Evolutionary conservation across 1,284 basidiomycete species (phyloP), one percentile per base, ranked within the genome.

Genomic region (Malassezia japonica): DNA sequence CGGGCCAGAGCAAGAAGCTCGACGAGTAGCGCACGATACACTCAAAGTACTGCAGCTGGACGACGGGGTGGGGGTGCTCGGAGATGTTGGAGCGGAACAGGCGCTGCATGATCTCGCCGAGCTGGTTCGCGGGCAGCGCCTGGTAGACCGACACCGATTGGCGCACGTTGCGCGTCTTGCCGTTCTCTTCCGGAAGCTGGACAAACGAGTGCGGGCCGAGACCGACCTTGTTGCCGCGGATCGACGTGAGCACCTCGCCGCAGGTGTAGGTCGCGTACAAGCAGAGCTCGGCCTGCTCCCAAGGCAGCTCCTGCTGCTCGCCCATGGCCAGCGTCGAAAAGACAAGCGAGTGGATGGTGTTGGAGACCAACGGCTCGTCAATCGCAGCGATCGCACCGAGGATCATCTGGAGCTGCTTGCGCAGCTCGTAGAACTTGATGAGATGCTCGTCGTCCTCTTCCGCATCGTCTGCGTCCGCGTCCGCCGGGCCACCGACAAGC

Each of bases 1-100:
- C 96, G 85, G 62, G 84, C 85, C 58, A 88, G 82, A 69, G 85
- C 84, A 56, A 50, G 81, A 96, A 98, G 74, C 96, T 96, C 70
- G 96, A 90, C 33, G 83, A 81, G 73, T 99, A 99, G 48, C 95
- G 82, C 13, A 88, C 82, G 8, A 82, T 80, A 20, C 87, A 87
- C 75, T 98, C 94, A 62, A 96, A 96, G 75, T 86, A 94, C 68
- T 92, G 88, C 74, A 95, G 79, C 12, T 82, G 79, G n/a, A 96
- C 92, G 8, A 84, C 80, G 23, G 84, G 83, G 74, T 95, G 85
- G 1, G 87, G 87, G 75, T 85, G 91, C 1, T 79, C 78, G 2
- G 84, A 83, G 39, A 98, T 83, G 18, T 84, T 83, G 24, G 87
- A 90, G 59, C 85, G 80, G 36, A 94, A 82, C 46, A 92, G 81